Percentiles rank a stretch among this genome's conserved stretches.
Evolutionary conservation across 2,329 filamentous ascomycete species (phyloP).

Genomic region (Pseudogymnoascus sp.): DNA sequence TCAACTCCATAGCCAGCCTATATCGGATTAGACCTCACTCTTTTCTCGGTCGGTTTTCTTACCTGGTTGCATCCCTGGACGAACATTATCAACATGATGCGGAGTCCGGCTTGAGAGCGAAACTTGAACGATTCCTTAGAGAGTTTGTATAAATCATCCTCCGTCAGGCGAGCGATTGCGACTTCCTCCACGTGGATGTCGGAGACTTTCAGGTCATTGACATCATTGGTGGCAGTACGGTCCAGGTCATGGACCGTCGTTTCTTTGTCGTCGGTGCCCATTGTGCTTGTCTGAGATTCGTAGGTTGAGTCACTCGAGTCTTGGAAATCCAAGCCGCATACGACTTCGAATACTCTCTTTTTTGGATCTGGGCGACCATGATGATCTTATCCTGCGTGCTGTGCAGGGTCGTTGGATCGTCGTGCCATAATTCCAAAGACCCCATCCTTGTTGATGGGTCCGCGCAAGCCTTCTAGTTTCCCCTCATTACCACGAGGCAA

Average conservation of each 20-base stretch:
- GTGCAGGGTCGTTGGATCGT: neutral
- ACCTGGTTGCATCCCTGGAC: slow-evolving; percentile 39
- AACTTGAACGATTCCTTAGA: slow-evolving; percentile 34
- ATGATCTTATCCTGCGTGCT: neutral
- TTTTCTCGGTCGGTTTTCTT: neutral
- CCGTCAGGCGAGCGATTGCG: slow-evolving; percentile 36
- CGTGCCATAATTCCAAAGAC: neutral
- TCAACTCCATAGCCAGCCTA: slow-evolving; percentile 38
- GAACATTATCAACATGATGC: slow-evolving; percentile 35
- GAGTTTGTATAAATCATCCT: slow-evolving; percentile 36
- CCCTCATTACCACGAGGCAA: neutral
- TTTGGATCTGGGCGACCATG: neutral
- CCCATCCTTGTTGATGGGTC: neutral
- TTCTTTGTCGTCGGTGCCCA: slow-evolving; percentile 4
- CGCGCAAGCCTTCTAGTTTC: neutral
- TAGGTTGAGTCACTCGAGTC: neutral
- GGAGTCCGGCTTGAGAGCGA: slow-evolving; percentile 33
- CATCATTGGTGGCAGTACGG: slow-evolving; percentile 19
- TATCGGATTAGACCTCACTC: slow-evolving; percentile 6
- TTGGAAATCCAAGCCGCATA: neutral
- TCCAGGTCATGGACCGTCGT: slow-evolving; percentile 8
- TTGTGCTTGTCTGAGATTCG: neutral
- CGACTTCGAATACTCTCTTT: neutral
- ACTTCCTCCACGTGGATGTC: slow-evolving; percentile 36
- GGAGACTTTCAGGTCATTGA: slow-evolving; percentile 26